Conservation (phyloP, 139 green algal species). For the Helicosporidium sp. region DNA sequence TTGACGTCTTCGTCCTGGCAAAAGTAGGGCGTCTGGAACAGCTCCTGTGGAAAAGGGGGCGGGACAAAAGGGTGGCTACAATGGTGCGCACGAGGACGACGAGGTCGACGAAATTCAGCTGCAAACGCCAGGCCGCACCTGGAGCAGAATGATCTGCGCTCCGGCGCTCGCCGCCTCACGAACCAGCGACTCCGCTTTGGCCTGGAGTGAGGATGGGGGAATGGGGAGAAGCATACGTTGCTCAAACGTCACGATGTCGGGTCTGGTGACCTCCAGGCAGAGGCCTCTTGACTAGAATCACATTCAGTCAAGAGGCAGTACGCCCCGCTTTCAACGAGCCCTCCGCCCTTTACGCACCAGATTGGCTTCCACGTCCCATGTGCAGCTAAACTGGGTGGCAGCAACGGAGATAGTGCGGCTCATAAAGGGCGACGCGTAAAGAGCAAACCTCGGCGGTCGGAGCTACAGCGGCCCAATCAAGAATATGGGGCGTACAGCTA, state of each 20-base stretch:
- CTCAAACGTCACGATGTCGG: neutral
- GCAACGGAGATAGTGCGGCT: constrained; percentile 39
- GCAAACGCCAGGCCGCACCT: constrained; percentile 10
- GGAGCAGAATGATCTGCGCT: constrained; percentile 48
- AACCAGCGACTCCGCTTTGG: constrained; percentile 31
- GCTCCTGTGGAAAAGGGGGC: constrained; percentile 24
- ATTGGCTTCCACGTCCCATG: constrained; percentile 15
- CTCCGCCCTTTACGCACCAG: constrained; percentile 1
- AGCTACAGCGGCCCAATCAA: too few relatives aligned
- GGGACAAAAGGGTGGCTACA: neutral
- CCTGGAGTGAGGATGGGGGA: constrained; percentile 7
- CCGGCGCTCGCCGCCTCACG: constrained; percentile 29
- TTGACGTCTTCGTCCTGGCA: constrained; percentile 28
- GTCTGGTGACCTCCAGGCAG: too few relatives aligned
- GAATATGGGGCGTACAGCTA: too few relatives aligned
- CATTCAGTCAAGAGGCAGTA: too few relatives aligned
- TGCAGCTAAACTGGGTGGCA: constrained; percentile 33
- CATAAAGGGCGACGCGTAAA: neutral
- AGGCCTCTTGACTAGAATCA: neutral
- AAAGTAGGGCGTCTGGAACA: constrained; percentile 45
- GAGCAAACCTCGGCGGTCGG: neutral
- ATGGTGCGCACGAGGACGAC: neutral
- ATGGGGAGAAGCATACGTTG: neutral
- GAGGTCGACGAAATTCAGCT: neutral
- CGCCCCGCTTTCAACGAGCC: neutral